Evolutionary conservation across 768 basidiomycete genomes (phyloP).

Genomic region (Amanita rimosa): DNA sequence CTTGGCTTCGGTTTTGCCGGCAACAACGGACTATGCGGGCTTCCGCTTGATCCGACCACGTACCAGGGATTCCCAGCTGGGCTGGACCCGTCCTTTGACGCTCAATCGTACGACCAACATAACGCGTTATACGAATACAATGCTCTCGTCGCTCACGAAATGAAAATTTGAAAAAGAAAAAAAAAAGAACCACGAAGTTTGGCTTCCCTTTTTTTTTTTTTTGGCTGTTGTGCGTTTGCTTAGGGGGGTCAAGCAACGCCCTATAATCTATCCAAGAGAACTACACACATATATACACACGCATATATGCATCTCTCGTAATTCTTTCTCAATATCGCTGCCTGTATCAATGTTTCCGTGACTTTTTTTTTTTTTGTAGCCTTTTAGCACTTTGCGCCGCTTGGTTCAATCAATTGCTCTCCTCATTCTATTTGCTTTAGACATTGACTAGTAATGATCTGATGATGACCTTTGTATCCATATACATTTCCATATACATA

Average conservation of each 20-base stretch:
- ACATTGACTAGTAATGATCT: background rate
- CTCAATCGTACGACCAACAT: background rate
- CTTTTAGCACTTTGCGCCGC: background rate
- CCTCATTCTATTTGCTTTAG: background rate
- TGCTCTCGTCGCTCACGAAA: background rate
- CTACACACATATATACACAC: no score
- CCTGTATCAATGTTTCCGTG: background rate
- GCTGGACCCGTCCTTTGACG: slow-evolving; percentile 1
- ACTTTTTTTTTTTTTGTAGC: background rate
- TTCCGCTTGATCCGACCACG: background rate
- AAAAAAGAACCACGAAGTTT: no score
- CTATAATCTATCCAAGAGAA: no score
- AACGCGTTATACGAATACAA: background rate
- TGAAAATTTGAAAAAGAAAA: no score
- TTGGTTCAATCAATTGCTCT: background rate
- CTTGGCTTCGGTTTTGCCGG: background rate
- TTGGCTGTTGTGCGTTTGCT: background rate
- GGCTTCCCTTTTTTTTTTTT: background rate
- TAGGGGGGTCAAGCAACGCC: no score
- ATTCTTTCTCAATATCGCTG: background rate
- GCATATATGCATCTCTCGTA: background rate
- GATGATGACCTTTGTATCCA: no score
- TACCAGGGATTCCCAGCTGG: background rate
- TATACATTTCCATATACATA: background rate
- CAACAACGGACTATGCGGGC: background rate